A percentile compares a stretch with the other conserved stretches of the same genome.
These are phyloP conservation scores for Lodderomyces pseudojiufengensis DNA, from an alignment of 1,139 yeast genomes.

Conservation along the genomic window DNA sequence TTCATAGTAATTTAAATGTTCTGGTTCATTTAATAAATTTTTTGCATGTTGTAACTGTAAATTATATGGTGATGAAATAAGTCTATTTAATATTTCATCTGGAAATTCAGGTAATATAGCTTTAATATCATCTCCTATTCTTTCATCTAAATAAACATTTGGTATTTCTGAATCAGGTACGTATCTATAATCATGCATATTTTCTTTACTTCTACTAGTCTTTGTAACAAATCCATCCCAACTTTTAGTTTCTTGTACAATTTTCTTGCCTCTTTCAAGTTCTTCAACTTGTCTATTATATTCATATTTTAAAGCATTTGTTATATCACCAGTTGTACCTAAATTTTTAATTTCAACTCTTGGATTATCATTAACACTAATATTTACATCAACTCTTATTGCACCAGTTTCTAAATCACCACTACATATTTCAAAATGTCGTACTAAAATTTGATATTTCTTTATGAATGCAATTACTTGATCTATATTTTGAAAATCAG, in stretches of 20 bases:
- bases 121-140: slow-evolving; percentile 33
- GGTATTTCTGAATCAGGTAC: slow-evolving; percentile 94
- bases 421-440: slow-evolving; percentile 68
- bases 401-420: slow-evolving; percentile 96
- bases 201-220: slow-evolving; percentile 71
- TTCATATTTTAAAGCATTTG: slow-evolving; percentile 74
- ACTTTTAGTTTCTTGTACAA: slow-evolving; percentile 77
- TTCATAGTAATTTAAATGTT: slow-evolving; percentile 49
- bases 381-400: slow-evolving; percentile 89
- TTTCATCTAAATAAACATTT: slow-evolving; percentile 42
- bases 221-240: slow-evolving; percentile 79
- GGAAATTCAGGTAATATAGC: slow-evolving; percentile 58
- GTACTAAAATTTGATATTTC: slow-evolving; percentile 70
- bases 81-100: slow-evolving; percentile 49
- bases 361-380: slow-evolving; percentile 66
- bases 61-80: slow-evolving; percentile 51
- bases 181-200: slow-evolving; percentile 81
- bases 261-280: slow-evolving; percentile 30
- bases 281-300: slow-evolving; percentile 59
- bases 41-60: slow-evolving; percentile 70
- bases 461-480: slow-evolving; percentile 78
- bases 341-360: slow-evolving; percentile 88
- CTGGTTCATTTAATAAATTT: slow-evolving; percentile 48
- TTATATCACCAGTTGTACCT: slow-evolving; percentile 78
- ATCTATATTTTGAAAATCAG: slow-evolving; percentile 68